A percentile compares a stretch with the other conserved stretches of the same genome.
These are phyloP conservation scores for Phytophthora parvispora DNA, from an alignment of 352 stramenopile species.

Conservation along the genomic window DNA sequence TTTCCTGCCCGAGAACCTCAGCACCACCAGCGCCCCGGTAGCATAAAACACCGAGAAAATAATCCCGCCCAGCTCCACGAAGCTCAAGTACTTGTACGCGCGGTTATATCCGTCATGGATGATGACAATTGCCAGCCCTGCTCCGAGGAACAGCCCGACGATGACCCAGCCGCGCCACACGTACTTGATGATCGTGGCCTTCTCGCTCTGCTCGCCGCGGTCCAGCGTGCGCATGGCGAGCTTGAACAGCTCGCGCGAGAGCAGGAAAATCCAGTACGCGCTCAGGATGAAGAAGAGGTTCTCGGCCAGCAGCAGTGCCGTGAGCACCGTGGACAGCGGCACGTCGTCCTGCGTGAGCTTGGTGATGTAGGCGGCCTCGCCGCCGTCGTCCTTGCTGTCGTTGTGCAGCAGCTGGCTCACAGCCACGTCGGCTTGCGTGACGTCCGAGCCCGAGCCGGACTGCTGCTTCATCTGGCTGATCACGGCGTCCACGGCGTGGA, in stretches of 20 bases:
- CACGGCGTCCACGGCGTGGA: constrained; percentile 34
- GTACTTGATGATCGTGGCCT: constrained; percentile 62
- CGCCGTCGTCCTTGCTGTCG: constrained; percentile 60
- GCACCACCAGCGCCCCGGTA: constrained; percentile 44
- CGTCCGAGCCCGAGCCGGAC: constrained; percentile 16
- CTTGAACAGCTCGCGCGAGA: constrained; percentile 70
- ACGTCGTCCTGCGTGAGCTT: constrained; percentile 66
- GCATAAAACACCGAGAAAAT: constrained; percentile 65
- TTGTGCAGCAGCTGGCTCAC: constrained; percentile 44
- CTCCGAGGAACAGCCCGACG: constrained; percentile 40
- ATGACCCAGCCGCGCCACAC: constrained; percentile 44
- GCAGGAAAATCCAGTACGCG: constrained; percentile 75
- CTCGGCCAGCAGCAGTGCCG: constrained; percentile 57
- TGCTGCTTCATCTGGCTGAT: constrained; percentile 26
- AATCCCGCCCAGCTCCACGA: constrained; percentile 54
- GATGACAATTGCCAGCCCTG: constrained; percentile 51
- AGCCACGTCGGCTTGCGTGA: constrained; percentile 15
- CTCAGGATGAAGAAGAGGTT: constrained; percentile 76
- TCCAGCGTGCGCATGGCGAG: constrained; percentile 69
- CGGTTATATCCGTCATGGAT: constrained; percentile 61
- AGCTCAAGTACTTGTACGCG: constrained; percentile 63
- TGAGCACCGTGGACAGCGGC: constrained; percentile 49
- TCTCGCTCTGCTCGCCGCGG: constrained; percentile 56
- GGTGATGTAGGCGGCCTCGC: constrained; percentile 65
- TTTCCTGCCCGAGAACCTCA: constrained; percentile 62